Evolutionary conservation across 2,329 filamentous ascomycete genomes (phyloP).

Genomic region (Orbilia blumenaviensis): DNA sequence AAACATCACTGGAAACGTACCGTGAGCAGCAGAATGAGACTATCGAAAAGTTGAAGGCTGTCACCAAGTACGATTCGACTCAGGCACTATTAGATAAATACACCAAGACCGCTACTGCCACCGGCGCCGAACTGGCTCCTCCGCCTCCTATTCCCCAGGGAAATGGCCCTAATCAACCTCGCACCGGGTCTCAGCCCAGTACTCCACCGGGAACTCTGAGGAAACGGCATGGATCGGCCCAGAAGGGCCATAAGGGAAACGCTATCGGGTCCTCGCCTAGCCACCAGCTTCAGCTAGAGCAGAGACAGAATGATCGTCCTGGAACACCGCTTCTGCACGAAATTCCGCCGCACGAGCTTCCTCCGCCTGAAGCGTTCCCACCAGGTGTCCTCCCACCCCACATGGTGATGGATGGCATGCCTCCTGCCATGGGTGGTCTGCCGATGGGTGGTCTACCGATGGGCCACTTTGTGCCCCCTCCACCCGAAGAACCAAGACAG

Average conservation of each 20-base stretch:
- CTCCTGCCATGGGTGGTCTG: slow-evolving; percentile 19
- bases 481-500: slow-evolving; percentile 58
- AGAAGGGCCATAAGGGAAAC: slow-evolving; percentile 50
- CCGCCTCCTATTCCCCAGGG: slow-evolving; percentile 58
- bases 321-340: slow-evolving; percentile 23
- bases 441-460: slow-evolving; percentile 50
- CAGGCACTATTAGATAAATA: slow-evolving; percentile 94
- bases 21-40: slow-evolving; percentile 83
- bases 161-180: slow-evolving; percentile 15
- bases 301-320: slow-evolving; percentile 12
- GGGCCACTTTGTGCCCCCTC: slow-evolving; percentile 55
- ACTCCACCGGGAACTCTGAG: slow-evolving; percentile 54
- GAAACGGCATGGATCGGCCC: slow-evolving; percentile 55
- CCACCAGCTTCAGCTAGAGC: slow-evolving; percentile 3
- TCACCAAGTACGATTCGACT: slow-evolving; percentile 95
- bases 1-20: slow-evolving; percentile 75
- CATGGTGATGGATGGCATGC: slow-evolving; percentile 21
- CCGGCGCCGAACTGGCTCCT: slow-evolving; percentile 56
- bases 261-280: background rate
- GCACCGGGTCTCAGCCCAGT: slow-evolving; percentile 21
- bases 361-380: slow-evolving; percentile 55
- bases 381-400: slow-evolving; percentile 32
- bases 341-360: background rate
- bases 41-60: slow-evolving; percentile 92
- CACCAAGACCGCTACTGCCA: slow-evolving; percentile 64